These are phyloP conservation scores for Sporisorium sorghi DNA, from an alignment of 1,284 basidiomycete genomes.

Conservation along the genomic window DNA sequence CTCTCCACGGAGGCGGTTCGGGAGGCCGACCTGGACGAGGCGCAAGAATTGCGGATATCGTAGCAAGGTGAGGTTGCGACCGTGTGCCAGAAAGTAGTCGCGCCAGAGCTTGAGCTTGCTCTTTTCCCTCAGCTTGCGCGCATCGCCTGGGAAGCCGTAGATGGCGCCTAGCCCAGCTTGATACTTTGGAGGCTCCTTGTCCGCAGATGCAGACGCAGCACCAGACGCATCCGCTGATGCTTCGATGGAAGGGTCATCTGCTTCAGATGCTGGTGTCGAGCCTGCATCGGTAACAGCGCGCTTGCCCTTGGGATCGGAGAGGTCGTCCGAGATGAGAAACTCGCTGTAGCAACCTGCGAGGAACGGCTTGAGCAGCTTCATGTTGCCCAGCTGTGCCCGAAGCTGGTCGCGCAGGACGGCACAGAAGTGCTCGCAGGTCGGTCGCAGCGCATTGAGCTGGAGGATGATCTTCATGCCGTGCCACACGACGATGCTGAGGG, in stretches of 20 bases:
- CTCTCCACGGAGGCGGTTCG: constrained; percentile 93
- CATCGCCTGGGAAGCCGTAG: constrained; percentile 69
- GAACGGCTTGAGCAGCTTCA: constrained; percentile 93
- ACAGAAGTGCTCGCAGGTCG: constrained; percentile 94
- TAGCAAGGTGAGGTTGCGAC: constrained; percentile 88
- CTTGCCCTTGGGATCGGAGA: constrained; percentile 71
- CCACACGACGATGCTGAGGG: constrained; percentile 92
- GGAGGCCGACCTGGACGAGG: constrained; percentile 94
- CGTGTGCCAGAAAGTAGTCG: constrained; percentile 80
- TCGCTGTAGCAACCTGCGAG: constrained; percentile 95
- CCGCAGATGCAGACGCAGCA: constrained; percentile 21
- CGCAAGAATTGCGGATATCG: constrained; percentile 97
- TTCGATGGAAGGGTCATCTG: constrained; percentile 11
- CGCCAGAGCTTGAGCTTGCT: constrained; percentile 98
- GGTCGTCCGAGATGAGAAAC: constrained; percentile 74
- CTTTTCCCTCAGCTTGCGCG: constrained; percentile 77
- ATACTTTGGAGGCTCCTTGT: constrained; percentile 42
- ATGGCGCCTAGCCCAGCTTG: constrained; percentile 63
- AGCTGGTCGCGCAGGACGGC: constrained; percentile 87
- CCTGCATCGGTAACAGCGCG: constrained; percentile 26
- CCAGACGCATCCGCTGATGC: constrained; percentile 8
- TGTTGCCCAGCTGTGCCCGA: constrained; percentile 78
- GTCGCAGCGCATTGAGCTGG: constrained; percentile 93
- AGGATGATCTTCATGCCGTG: constrained; percentile 94
- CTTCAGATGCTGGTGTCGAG: constrained; percentile 27